Percentiles rank a stretch among this genome's conserved stretches.
These are phyloP conservation scores for Anastatica hierochuntica DNA, from an alignment of 345 rosid genomes.

Conservation along the genomic window DNA sequence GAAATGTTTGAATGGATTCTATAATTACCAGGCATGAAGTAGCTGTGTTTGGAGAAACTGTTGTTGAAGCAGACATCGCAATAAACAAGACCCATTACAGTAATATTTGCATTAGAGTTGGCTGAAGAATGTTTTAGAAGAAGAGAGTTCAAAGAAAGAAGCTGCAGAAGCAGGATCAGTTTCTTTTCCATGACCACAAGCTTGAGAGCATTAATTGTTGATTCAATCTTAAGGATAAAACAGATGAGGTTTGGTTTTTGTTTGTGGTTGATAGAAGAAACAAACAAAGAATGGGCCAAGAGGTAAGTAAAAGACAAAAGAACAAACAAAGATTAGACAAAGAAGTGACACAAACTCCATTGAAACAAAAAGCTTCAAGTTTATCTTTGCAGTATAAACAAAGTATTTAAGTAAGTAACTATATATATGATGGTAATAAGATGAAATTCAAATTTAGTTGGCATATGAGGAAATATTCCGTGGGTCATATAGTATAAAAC, in stretches of 20 bases:
- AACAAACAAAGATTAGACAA: conserved; percentile 11
- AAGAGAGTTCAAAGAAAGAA: conserved; percentile 26
- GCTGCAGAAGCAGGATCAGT: conserved; percentile 31
- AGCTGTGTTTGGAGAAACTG: conserved; percentile 87
- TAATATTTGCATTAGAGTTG: conserved; percentile 41
- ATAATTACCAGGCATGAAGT: conserved; percentile 87
- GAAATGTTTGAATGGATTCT: neutral
- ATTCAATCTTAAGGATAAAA: conserved; percentile 18
- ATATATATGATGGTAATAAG: too few relatives aligned
- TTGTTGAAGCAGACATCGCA: conserved; percentile 97
- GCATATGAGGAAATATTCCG: too few relatives aligned
- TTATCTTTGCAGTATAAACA: neutral
- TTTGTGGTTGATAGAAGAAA: conserved; percentile 29
- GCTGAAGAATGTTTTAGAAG: conserved; percentile 29
- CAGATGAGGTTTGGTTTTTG: conserved; percentile 18
- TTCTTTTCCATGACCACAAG: conserved; percentile 13
- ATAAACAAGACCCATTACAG: conserved; percentile 84
- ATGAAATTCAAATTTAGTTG: too few relatives aligned
- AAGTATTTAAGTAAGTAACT: neutral
- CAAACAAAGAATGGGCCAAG: conserved; percentile 21
- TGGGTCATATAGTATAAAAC: too few relatives aligned
- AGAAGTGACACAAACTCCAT: conserved; percentile 9
- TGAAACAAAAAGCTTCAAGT: conserved; percentile 15
- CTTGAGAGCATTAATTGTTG: neutral
- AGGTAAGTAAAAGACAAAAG: conserved; percentile 11